Base-by-base conservation (phyloP, 1,284 basidiomycete genomes). In the Schizopora paradoxa region DNA sequence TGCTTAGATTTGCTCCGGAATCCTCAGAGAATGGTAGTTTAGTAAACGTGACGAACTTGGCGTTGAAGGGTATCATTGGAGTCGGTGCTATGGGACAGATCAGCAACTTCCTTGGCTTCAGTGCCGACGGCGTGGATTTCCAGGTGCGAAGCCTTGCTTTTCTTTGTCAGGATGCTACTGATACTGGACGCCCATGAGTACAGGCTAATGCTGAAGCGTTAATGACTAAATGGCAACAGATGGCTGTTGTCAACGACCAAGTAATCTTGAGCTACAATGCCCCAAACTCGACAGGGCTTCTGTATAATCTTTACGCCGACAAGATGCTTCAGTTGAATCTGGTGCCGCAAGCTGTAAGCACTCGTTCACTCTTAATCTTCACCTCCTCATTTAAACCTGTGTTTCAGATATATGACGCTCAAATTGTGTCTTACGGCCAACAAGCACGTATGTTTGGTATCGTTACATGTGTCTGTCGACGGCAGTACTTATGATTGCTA, bases 301-400 rank as follows among this genome's bases (percentile, higher is more conserved):
- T 70, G 43, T 77, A 77, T 54, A 78, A 77, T 47, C 48, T 77
- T 13, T 72, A 66, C 47, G 64, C 68, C 8, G 73, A 76, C 48
- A 61, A 61, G 43, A 54, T 73, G 7, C 51, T 65, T 33, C 50
- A 52, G 25, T 49, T 57, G 10, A 45, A 57, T 36, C 40, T 62
- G 13, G 60, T 63, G 48, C 58, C 61, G 11, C 40, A 56, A 26
- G n/a, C n/a, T n/a, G n/a, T n/a, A n/a, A n/a, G n/a, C n/a, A n/a
- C n/a, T n/a, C n/a, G n/a, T n/a, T n/a, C n/a, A n/a, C n/a, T n/a
- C n/a, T n/a, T n/a, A n/a, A n/a, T n/a, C n/a, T n/a, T n/a, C n/a
- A n/a, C n/a, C n/a, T n/a, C n/a, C n/a, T n/a, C n/a, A n/a, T n/a
- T n/a, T n/a, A n/a, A n/a, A n/a, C n/a, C n/a, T n/a, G n/a, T n/a